A percentile compares a stretch with the other conserved stretches of the same genome.
phyloP scores from a whole-genome alignment of 495 filamentous ascomycete genomes.

The Aspergillus affinis region DNA sequence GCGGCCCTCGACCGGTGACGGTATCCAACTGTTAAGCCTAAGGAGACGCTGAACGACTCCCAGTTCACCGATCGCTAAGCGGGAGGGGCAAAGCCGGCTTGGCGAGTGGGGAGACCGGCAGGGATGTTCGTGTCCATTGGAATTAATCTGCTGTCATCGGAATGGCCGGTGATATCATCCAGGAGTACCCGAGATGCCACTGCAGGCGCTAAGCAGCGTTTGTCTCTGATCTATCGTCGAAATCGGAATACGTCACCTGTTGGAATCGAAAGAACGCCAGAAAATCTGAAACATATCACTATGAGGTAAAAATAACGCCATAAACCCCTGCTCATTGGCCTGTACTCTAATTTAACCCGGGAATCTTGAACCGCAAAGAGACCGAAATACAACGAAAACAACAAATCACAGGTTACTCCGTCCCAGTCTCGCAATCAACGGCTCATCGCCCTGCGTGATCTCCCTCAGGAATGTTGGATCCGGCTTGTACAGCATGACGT shows the following conservation, averaged over 20 bases:
- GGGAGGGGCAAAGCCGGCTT: slow-evolving; percentile 3
- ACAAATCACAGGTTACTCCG: neutral
- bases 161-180: neutral
- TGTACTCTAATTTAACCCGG: too few relatives aligned
- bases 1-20: too few relatives aligned
- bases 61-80: neutral
- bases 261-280: too few relatives aligned
- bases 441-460: slow-evolving; percentile 74
- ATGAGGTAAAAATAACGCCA: too few relatives aligned
- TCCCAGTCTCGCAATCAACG: slow-evolving; percentile 42
- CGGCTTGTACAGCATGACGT: slow-evolving; percentile 82
- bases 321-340: too few relatives aligned
- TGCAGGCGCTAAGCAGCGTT: too few relatives aligned
- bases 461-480: slow-evolving; percentile 65
- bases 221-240: too few relatives aligned
- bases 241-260: too few relatives aligned
- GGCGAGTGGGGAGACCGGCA: slow-evolving; percentile 3
- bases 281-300: too few relatives aligned
- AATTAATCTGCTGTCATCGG: too few relatives aligned
- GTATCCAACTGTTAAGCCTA: too few relatives aligned
- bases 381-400: neutral
- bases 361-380: neutral
- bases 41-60: neutral
- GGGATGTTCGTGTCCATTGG: neutral
- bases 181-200: too few relatives aligned